Evolutionary conservation across 495 filamentous ascomycete genomes (phyloP).

Genomic region (Elasticomyces elasticus): DNA sequence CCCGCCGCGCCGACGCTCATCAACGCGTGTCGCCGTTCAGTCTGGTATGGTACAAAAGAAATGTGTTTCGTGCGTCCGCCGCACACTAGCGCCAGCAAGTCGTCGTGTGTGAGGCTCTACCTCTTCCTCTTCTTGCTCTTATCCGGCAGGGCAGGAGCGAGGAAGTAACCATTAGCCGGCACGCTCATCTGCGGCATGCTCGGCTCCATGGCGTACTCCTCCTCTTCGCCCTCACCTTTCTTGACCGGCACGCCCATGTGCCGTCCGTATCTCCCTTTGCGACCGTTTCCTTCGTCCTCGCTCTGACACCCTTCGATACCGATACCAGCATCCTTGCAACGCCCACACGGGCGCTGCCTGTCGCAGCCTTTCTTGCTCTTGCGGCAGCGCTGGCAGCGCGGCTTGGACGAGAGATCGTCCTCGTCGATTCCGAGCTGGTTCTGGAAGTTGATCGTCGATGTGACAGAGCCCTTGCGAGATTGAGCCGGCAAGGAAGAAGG

Average conservation of each 20-base stretch:
- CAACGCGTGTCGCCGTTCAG: no score
- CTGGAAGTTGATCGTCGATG: constrained; percentile 54
- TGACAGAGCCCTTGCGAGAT: constrained; percentile 70
- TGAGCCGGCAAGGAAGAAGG: constrained; percentile 52
- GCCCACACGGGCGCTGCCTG: constrained; percentile 83
- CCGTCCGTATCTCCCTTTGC: constrained; percentile 90
- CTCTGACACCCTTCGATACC: constrained; percentile 85
- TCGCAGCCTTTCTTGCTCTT: constrained; percentile 99
- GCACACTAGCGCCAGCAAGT: no score
- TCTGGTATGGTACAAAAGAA: no score
- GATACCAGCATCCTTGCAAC: constrained; percentile 93
- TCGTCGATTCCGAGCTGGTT: constrained; percentile 69
- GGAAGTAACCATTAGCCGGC: constrained; percentile 23
- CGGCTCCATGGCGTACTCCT: background rate
- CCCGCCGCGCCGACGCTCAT: no score
- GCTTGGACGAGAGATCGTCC: constrained; percentile 84
- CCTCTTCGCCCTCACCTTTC: constrained; percentile 41
- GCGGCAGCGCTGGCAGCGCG: constrained; percentile 92
- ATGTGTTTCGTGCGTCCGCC: no score
- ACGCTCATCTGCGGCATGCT: constrained; percentile 24
- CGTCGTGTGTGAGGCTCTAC: no score
- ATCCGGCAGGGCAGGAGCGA: constrained; percentile 31
- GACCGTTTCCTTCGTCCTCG: constrained; percentile 91
- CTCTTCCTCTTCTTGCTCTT: constrained; percentile 69
- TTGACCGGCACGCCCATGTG: constrained; percentile 94